A percentile compares a stretch with the other conserved stretches of the same genome.
phyloP scores from a whole-genome alignment of 331 rosid species.

The Saraca asoca region DNA sequence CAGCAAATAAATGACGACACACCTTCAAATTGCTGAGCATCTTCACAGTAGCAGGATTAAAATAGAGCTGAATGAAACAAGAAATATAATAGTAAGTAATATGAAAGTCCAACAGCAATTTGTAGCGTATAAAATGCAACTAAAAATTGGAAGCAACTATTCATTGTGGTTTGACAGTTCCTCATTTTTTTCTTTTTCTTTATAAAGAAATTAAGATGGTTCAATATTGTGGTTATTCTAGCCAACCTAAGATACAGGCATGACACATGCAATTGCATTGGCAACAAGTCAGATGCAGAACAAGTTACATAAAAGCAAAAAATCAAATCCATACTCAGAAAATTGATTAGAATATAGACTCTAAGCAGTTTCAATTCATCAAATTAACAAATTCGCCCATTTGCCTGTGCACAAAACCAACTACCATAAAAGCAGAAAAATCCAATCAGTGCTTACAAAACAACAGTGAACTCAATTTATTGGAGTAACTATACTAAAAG shows the following conservation, averaged over 20 bases:
- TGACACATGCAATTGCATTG: constrained; percentile 11
- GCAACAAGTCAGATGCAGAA: neutral
- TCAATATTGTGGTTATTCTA: constrained; percentile 14
- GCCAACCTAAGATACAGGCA: constrained; percentile 6
- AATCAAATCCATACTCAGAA: no score
- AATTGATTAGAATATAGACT: neutral
- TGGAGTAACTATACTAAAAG: neutral
- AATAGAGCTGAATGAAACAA: constrained; percentile 70
- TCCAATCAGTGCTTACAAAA: neutral
- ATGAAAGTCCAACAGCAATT: constrained; percentile 18
- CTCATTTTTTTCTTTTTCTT: constrained; percentile 8
- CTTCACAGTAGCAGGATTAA: constrained; percentile 95
- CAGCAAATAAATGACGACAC: constrained; percentile 34
- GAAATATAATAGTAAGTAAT: constrained; percentile 38
- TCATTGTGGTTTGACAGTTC: neutral
- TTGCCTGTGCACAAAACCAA: neutral
- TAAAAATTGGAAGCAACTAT: neutral
- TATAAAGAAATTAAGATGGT: constrained; percentile 16
- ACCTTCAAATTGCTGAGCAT: constrained; percentile 98
- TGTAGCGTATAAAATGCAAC: constrained; percentile 10
- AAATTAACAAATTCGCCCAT: no score
- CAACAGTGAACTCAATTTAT: neutral
- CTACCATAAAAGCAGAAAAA: neutral
- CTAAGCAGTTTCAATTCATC: no score
- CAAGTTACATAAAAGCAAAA: no score